Percentiles rank a stretch among this genome's conserved stretches.
Evolutionary conservation across 2,329 filamentous ascomycete genomes (phyloP).

Genomic region (Biscogniauxia marginata): DNA sequence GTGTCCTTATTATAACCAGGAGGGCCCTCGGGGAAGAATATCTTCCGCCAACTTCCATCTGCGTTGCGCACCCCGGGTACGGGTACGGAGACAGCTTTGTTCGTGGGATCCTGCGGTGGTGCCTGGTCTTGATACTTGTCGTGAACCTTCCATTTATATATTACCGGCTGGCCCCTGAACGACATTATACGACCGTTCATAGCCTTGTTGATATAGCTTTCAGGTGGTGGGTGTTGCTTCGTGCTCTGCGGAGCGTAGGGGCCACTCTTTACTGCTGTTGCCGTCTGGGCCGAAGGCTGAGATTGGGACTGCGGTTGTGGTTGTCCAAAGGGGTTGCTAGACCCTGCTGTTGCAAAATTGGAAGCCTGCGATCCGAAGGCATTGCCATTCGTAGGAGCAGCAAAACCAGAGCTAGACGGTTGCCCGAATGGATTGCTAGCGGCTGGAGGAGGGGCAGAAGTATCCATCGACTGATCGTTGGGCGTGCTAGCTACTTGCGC

Average conservation of each 20-base stretch:
- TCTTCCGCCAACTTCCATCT: conserved; percentile 59
- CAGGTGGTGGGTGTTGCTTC: conserved; percentile 43
- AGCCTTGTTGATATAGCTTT: conserved; percentile 43
- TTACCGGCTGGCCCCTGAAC: conserved; percentile 65
- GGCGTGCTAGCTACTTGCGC: conserved; percentile 20
- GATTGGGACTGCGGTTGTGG: conserved; percentile 15
- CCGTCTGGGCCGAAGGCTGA: conserved; percentile 14
- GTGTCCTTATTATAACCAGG: conserved; percentile 63
- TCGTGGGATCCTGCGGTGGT: conserved; percentile 2
- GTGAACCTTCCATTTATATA: conserved; percentile 47
- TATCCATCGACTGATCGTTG: conserved; percentile 28
- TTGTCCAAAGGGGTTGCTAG: conserved; percentile 25
- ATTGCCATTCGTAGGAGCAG: conserved; percentile 17
- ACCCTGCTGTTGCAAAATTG: conserved; percentile 8
- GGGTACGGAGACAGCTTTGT: conserved; percentile 6
- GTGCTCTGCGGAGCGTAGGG: conserved; percentile 46
- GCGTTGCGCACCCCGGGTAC: conserved; percentile 49
- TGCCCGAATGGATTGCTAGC: conserved; percentile 28
- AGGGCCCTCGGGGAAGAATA: conserved; percentile 73
- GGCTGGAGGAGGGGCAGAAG: conserved; percentile 21
- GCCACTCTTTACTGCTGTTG: conserved; percentile 12
- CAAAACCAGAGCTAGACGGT: conserved; percentile 17
- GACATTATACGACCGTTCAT: conserved; percentile 46
- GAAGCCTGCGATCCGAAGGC: conserved; percentile 31
- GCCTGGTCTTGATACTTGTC: conserved; percentile 23